Evolutionary conservation across 768 basidiomycete genomes (phyloP).

Genomic region (Phaeotremella skinneri): DNA sequence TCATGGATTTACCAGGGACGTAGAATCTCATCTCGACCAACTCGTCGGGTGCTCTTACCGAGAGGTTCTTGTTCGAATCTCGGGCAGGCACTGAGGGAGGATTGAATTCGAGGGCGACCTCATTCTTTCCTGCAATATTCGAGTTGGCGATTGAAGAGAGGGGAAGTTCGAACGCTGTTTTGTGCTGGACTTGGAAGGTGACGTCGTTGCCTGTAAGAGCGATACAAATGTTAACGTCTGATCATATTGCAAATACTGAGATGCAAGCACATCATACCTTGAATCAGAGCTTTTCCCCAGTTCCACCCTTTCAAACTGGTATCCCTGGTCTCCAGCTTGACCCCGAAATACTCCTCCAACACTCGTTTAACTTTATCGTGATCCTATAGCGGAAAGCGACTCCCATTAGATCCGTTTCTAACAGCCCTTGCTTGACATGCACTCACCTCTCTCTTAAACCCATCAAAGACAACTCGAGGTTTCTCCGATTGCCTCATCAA

Average conservation of each 20-base stretch:
- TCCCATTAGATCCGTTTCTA: background rate
- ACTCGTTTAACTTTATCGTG: constrained; percentile 77
- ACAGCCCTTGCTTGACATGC: background rate
- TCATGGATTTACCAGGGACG: constrained; percentile 60
- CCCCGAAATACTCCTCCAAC: constrained; percentile 80
- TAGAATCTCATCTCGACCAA: constrained; percentile 96
- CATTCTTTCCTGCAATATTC: constrained; percentile 93
- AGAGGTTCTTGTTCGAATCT: constrained; percentile 40
- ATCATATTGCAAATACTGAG: constrained; percentile 3
- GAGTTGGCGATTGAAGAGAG: constrained; percentile 86
- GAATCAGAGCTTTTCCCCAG: constrained; percentile 93
- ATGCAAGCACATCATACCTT: constrained; percentile 62
- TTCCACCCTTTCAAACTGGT: constrained; percentile 94
- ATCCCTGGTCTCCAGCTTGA: constrained; percentile 82
- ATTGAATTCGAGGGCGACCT: constrained; percentile 94
- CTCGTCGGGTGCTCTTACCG: constrained; percentile 64
- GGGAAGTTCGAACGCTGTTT: constrained; percentile 85
- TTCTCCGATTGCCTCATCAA: constrained; percentile 64
- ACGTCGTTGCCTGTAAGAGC: constrained; percentile 72
- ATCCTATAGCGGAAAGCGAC: constrained; percentile 60
- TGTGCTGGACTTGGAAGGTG: constrained; percentile 83
- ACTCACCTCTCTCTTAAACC: constrained; percentile 82
- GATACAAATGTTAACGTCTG: background rate
- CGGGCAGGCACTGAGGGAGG: constrained; percentile 25
- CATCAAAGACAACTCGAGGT: constrained; percentile 83